Percentiles rank a stretch among this genome's conserved stretches.
phyloP scores from a whole-genome alignment of 2,329 filamentous ascomycete genomes.

The Lachnellula hyalina region DNA sequence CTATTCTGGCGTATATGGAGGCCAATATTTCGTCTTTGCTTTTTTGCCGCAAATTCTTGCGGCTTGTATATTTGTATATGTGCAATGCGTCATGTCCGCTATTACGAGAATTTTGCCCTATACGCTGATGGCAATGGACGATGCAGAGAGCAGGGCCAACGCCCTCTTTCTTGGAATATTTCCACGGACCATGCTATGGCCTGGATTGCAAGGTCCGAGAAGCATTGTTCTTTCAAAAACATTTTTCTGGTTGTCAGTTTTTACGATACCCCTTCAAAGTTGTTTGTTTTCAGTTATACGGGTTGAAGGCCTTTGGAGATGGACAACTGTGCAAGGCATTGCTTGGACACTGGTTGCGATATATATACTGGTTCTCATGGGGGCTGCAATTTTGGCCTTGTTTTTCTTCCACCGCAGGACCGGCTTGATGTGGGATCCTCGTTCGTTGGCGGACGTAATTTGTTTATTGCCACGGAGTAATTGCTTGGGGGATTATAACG shows the following conservation, averaged over 20 bases:
- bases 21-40: constrained; percentile 78
- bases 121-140: constrained; percentile 64
- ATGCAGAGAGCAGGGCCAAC: constrained; percentile 52
- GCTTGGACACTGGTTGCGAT: constrained; percentile 73
- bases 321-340: constrained; percentile 72
- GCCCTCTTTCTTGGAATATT: constrained; percentile 60
- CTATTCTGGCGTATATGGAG: constrained; percentile 64
- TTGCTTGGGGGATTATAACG: constrained; percentile 64
- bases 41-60: constrained; percentile 78
- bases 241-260: constrained; percentile 71
- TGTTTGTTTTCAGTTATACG: constrained; percentile 64
- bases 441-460: constrained; percentile 75
- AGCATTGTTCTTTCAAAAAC: constrained; percentile 61
- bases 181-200: constrained; percentile 61
- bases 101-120: constrained; percentile 77
- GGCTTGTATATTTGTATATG: constrained; percentile 66
- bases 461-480: constrained; percentile 77
- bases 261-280: constrained; percentile 77
- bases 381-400: constrained; percentile 52
- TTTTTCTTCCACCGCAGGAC: constrained; percentile 63
- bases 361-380: constrained; percentile 62
- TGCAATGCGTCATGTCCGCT: constrained; percentile 67
- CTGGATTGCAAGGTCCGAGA: constrained; percentile 61
- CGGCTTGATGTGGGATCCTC: constrained; percentile 79
- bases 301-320: constrained; percentile 61